Evolutionary conservation across 495 filamentous ascomycete genomes (phyloP), one percentile per base, ranked within the genome.

Genomic region (Aspergillus diversus): DNA sequence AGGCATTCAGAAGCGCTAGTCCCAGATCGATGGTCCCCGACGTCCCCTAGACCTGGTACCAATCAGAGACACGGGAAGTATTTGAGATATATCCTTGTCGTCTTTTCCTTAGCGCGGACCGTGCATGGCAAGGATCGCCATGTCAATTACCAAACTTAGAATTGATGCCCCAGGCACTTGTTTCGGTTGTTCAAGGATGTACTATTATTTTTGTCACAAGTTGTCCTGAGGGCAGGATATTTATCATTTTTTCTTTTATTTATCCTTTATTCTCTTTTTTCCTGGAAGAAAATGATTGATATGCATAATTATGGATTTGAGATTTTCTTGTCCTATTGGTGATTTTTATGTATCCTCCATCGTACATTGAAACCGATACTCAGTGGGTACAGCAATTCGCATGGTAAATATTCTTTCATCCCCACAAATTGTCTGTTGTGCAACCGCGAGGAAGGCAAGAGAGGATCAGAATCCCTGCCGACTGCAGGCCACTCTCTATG

Each of bases 51-150:
- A 51, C 42, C 57, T 48, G 64, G 61, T 49, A 62, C 75, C 75
- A 76, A 77, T 77, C 70, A 79, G 57, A 56, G 48, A 32, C 42
- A 58, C 65, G 58, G 66, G 27, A 73, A 70, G 71, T 75, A 77
- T 79, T 79, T 77, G 75, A 77, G 71, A 77, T 77, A 65, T 52
- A 74, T 72, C 75, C 75, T 68, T 68, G 76, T 73, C 16, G 55
- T 52, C 49, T 61, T 4, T 37, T 62, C 47, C 34, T 61, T 69
- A 66, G 63, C 66, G 63, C 15, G 56, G 21, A 63, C 50, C 27
- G 60, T 68, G 70, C 74, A 74, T 66, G 70, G 65, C 69, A 52
- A 31, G 48, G 60, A 64, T 66, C 48, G 7, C 47, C 55, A 31
- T 55, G 39, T 55, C 59, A 53, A 33, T 53, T 63, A 35, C 46